These are phyloP conservation scores for Aspergillus melleus DNA, from an alignment of 2,329 filamentous ascomycete species.

Conservation along the genomic window DNA sequence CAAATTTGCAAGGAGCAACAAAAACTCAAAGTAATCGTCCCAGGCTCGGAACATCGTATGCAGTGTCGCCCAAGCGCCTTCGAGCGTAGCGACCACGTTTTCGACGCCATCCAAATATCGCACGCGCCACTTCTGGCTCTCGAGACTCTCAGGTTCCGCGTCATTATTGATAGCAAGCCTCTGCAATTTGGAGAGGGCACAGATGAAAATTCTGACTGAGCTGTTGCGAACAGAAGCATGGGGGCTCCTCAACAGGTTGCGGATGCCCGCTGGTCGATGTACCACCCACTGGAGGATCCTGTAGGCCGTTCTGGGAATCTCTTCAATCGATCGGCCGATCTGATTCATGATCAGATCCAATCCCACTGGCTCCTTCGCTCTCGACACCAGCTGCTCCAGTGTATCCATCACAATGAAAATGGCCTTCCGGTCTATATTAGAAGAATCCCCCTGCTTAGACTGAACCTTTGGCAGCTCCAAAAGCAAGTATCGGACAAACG, in stretches of 20 bases:
- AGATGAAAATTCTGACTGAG: conserved; percentile 53
- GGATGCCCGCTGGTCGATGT: conserved; percentile 57
- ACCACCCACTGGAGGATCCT: conserved; percentile 64
- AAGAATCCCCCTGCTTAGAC: conserved; percentile 51
- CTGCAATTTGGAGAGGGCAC: conserved; percentile 56
- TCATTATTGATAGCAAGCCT: conserved; percentile 23
- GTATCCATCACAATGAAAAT: conserved; percentile 55
- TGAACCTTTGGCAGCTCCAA: conserved; percentile 55
- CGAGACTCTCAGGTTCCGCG: conserved; percentile 22
- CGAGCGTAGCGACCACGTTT: conserved; percentile 50
- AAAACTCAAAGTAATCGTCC: conserved; percentile 74
- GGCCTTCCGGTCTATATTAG: conserved; percentile 45
- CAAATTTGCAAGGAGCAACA: conserved; percentile 64
- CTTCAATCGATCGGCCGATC: conserved; percentile 52
- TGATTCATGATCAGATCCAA: conserved; percentile 58
- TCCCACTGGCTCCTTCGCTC: conserved; percentile 67
- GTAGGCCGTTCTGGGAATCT: conserved; percentile 57
- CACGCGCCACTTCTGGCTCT: conserved; percentile 25
- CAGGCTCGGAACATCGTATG: conserved; percentile 65
- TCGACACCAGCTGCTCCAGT: conserved; percentile 72
- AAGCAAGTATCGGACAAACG: conserved; percentile 66
- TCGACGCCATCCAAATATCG: conserved; percentile 32
- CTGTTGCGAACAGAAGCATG: conserved; percentile 58
- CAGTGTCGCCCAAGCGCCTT: conserved; percentile 62
- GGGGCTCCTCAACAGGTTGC: conserved; percentile 63